Evolutionary conservation across 352 stramenopile genomes (phyloP).

Genomic region (Phytophthora nicotianae): DNA sequence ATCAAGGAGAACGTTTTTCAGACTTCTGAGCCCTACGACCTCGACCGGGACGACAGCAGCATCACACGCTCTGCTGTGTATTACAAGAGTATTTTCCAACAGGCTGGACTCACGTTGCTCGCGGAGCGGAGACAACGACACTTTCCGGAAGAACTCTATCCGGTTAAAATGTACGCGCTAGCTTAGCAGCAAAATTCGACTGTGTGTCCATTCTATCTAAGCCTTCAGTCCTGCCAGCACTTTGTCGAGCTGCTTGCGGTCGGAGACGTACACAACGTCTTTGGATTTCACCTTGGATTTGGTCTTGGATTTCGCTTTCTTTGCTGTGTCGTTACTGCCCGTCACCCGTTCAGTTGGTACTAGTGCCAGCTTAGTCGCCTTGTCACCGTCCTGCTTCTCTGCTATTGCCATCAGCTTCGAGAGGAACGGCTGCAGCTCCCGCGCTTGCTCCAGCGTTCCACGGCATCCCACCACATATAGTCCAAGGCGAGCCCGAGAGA

Average conservation of each 20-base stretch:
- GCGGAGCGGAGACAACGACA: slow-evolving; percentile 84
- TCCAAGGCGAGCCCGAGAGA: slow-evolving; percentile 92
- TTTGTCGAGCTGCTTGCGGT: slow-evolving; percentile 36
- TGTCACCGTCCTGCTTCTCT: slow-evolving; percentile 22
- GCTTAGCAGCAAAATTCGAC: slow-evolving; percentile 37
- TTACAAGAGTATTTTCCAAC: slow-evolving; percentile 92
- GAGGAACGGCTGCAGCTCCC: slow-evolving; percentile 72
- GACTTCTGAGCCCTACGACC: slow-evolving; percentile 78
- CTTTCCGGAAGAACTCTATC: slow-evolving; percentile 95
- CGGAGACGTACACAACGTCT: slow-evolving; percentile 33
- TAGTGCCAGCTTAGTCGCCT: slow-evolving; percentile 42
- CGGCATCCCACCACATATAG: slow-evolving; percentile 93
- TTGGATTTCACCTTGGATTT: slow-evolving; percentile 23
- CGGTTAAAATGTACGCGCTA: slow-evolving; percentile 95
- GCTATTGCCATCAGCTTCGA: slow-evolving; percentile 40
- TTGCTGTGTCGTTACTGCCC: slow-evolving; percentile 14
- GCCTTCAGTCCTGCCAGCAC: slow-evolving; percentile 25
- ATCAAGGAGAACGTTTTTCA: slow-evolving; percentile 94
- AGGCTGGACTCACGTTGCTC: slow-evolving; percentile 90
- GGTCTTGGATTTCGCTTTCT: slow-evolving; percentile 20
- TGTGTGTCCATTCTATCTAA: slow-evolving; percentile 11
- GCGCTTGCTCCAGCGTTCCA: slow-evolving; percentile 67
- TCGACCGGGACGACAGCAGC: slow-evolving; percentile 95
- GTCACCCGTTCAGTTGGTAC: slow-evolving; percentile 39
- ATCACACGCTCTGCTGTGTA: slow-evolving; percentile 90